These are phyloP conservation scores for Pythium monospermum DNA, from an alignment of 352 stramenopile genomes.

Conservation along the genomic window DNA sequence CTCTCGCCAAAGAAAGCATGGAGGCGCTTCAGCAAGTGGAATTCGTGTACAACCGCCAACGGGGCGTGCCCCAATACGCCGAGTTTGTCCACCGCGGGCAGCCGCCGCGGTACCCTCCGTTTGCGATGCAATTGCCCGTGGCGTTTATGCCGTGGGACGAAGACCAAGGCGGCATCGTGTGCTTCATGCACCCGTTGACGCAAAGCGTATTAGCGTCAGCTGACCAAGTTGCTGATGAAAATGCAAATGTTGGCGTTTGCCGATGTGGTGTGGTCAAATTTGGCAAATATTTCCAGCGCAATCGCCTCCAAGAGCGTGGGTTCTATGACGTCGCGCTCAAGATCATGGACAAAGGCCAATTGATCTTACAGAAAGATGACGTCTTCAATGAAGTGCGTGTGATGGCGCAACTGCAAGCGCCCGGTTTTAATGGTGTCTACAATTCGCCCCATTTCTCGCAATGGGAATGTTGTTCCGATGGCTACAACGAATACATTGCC, in stretches of 20 bases:
- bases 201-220: constrained; percentile 35
- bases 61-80: constrained; percentile 46
- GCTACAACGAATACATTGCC: constrained; percentile 74
- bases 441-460: constrained; percentile 59
- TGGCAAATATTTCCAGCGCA: constrained; percentile 67
- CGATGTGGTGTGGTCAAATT: constrained; percentile 71
- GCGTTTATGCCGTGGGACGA: constrained; percentile 65
- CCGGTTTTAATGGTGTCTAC: constrained; percentile 53
- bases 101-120: constrained; percentile 66
- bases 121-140: constrained; percentile 59
- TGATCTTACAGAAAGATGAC: constrained; percentile 68
- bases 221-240: constrained; percentile 41
- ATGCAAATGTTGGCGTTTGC: constrained; percentile 52
- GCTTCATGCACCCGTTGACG: constrained; percentile 47
- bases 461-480: constrained; percentile 66
- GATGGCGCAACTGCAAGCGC: constrained; percentile 69
- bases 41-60: constrained; percentile 71
- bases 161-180: constrained; percentile 57
- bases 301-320: constrained; percentile 19
- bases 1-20: constrained; percentile 5
- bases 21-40: constrained; percentile 53
- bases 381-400: constrained; percentile 76
- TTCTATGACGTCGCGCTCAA: constrained; percentile 69
- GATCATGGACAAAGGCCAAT: constrained; percentile 64
- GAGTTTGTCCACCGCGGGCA: constrained; percentile 56